A percentile compares a stretch with the other conserved stretches of the same genome.
Conservation (phyloP, 176 grass and related monocot genomes). For the Melocanna baccifera region DNA sequence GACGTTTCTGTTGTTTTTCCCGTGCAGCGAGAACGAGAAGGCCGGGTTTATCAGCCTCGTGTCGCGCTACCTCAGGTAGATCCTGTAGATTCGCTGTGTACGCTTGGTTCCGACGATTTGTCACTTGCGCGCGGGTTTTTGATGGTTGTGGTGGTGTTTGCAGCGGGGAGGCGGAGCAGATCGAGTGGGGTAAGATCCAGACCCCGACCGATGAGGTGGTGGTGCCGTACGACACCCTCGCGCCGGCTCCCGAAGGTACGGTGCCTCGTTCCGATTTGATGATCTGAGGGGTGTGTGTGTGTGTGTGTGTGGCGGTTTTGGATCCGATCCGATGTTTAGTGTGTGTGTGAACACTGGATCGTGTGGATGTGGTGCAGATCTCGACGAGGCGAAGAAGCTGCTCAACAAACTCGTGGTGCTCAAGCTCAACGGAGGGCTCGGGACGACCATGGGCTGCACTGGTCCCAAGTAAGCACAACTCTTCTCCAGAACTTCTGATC, state of each 20-base stretch:
- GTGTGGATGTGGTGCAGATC: conserved; percentile 53
- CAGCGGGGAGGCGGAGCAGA: conserved; percentile 86
- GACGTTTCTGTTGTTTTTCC: conserved; percentile 7
- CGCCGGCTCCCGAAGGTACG: conserved; percentile 63
- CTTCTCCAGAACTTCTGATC: background rate
- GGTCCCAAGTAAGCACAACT: conserved; percentile 80
- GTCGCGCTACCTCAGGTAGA: conserved; percentile 86
- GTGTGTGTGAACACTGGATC: conserved; percentile 23
- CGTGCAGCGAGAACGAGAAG: conserved; percentile 88
- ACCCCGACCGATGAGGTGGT: conserved; percentile 93
- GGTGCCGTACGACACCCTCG: conserved; percentile 71
- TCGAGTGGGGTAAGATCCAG: conserved; percentile 99
- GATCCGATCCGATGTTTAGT: background rate
- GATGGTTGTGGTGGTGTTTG: background rate
- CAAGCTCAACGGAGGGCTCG: conserved; percentile 96
- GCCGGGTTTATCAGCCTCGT: conserved; percentile 82
- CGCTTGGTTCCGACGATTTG: background rate
- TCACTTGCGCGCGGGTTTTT: background rate
- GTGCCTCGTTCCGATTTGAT: conserved; percentile 17
- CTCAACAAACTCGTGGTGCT: conserved; percentile 94
- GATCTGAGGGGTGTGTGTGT: background rate
- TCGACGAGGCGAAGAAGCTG: conserved; percentile 68
- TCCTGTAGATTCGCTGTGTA: background rate
- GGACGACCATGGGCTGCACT: conserved; percentile 97
- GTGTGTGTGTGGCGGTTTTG: background rate